Evolutionary conservation across 768 basidiomycete genomes (phyloP).

Genomic region (Tylopilus sp.): DNA sequence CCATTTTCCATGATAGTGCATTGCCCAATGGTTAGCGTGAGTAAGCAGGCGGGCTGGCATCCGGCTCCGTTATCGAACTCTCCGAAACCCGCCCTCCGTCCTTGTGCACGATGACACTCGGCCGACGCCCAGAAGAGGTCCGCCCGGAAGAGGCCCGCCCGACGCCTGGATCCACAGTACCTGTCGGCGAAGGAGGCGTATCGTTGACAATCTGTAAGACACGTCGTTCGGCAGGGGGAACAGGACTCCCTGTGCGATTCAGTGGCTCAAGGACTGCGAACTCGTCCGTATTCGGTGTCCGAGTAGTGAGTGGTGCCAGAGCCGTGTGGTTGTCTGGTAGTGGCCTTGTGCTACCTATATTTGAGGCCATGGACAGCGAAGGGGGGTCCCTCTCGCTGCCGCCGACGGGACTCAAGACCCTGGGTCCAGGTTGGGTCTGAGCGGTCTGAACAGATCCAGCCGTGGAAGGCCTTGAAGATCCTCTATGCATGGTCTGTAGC

Average conservation of each 20-base stretch:
- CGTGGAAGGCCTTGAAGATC: conserved; percentile 42
- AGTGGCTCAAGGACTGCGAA: conserved; percentile 14
- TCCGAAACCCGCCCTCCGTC: conserved; percentile 22
- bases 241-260: conserved; percentile 22
- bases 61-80: background rate
- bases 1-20: conserved; percentile 2
- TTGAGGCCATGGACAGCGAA: conserved; percentile 23
- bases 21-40: conserved; percentile 8
- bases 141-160: too few species aligned
- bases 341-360: conserved; percentile 11
- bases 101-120: conserved; percentile 24
- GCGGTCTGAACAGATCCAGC: conserved; percentile 39
- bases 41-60: conserved; percentile 23
- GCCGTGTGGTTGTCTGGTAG: background rate
- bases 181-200: conserved; percentile 18
- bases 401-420: conserved; percentile 3
- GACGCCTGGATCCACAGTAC: background rate
- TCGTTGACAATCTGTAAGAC: conserved; percentile 30
- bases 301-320: conserved; percentile 2
- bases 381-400: conserved; percentile 9
- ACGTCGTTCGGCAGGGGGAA: conserved; percentile 19
- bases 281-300: conserved; percentile 23
- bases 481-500: conserved; percentile 13
- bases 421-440: conserved; percentile 15
- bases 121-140: background rate